Evolutionary conservation across 768 basidiomycete genomes (phyloP).

Genomic region (Mycena kentingensis): DNA sequence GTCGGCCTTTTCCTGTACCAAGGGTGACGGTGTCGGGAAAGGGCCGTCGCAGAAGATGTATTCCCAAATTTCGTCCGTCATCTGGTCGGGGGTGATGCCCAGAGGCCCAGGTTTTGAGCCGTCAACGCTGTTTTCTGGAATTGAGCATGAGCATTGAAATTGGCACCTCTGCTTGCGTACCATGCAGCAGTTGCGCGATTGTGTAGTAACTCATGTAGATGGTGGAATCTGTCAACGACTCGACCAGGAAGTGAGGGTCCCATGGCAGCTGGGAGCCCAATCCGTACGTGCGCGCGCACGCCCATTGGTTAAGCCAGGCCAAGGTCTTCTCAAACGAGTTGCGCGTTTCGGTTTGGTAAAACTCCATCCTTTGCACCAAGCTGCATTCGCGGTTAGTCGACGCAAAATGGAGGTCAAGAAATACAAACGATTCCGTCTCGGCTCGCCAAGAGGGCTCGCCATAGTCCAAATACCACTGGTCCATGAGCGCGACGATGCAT

Average conservation of each 20-base stretch:
- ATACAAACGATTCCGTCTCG: slow-evolving; percentile 74
- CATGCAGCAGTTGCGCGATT: slow-evolving; percentile 86
- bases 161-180: slow-evolving; percentile 42
- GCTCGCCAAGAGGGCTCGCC: slow-evolving; percentile 90
- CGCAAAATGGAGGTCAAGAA: slow-evolving; percentile 1
- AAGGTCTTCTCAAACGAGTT: slow-evolving; percentile 90
- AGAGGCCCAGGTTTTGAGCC: slow-evolving; percentile 80
- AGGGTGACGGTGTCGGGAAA: slow-evolving; percentile 65
- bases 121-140: slow-evolving; percentile 66
- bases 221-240: slow-evolving; percentile 95
- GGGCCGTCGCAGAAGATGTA: slow-evolving; percentile 83
- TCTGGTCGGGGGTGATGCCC: slow-evolving; percentile 83
- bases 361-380: slow-evolving; percentile 82
- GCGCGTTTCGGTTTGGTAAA: slow-evolving; percentile 88
- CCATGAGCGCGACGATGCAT: slow-evolving; percentile 96
- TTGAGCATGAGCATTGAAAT: not conserved
- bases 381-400: slow-evolving; percentile 39
- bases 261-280: slow-evolving; percentile 94
- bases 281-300: slow-evolving; percentile 97
- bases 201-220: slow-evolving; percentile 99
- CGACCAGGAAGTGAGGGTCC: slow-evolving; percentile 96
- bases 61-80: slow-evolving; percentile 99
- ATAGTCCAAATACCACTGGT: slow-evolving; percentile 99
- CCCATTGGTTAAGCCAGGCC: slow-evolving; percentile 98
- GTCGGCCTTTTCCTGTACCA: slow-evolving; percentile 78